A percentile compares a stretch with the other conserved stretches of the same genome.
Conservation (phyloP, 768 basidiomycete genomes). For the Auricularia heimuer region DNA sequence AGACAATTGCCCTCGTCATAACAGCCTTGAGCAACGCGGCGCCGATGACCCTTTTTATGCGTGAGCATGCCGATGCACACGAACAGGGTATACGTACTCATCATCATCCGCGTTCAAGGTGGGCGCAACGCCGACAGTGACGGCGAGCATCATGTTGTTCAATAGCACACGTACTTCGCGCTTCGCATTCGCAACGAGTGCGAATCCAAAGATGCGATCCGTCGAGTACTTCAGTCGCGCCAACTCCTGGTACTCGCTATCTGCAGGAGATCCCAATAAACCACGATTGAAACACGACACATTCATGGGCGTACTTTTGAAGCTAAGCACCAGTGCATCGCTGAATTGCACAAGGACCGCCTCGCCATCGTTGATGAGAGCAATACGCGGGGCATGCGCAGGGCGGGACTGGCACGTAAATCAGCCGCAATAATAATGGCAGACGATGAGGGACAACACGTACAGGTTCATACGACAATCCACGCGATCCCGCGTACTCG, state of each 20-base stretch:
- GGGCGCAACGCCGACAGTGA: not conserved
- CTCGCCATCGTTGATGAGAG: constrained; percentile 47
- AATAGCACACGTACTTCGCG: not conserved
- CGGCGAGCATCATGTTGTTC: constrained; percentile 1
- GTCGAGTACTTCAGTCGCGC: constrained; percentile 57
- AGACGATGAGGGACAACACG: not conserved
- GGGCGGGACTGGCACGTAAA: constrained; percentile 5
- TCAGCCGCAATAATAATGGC: not conserved
- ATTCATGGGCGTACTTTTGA: constrained; percentile 33
- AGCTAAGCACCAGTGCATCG: constrained; percentile 64
- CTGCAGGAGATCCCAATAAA: not conserved
- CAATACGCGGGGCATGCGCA: constrained; percentile 62
- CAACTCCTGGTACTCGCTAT: constrained; percentile 60
- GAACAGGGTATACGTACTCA: constrained; percentile 36
- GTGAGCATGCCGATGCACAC: not conserved
- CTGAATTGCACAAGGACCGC: constrained; percentile 61
- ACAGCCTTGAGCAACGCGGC: constrained; percentile 65
- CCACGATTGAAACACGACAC: too few species aligned
- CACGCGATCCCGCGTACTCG: not conserved
- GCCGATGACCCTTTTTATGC: constrained; percentile 14
- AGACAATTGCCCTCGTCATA: constrained; percentile 76
- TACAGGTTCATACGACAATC: not conserved
- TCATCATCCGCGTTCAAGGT: constrained; percentile 37
- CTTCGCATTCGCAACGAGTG: not conserved
- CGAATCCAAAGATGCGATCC: constrained; percentile 60